Base-by-base conservation (phyloP, 371 early-diverging fungal species). In the Mucor lusitanicus region DNA sequence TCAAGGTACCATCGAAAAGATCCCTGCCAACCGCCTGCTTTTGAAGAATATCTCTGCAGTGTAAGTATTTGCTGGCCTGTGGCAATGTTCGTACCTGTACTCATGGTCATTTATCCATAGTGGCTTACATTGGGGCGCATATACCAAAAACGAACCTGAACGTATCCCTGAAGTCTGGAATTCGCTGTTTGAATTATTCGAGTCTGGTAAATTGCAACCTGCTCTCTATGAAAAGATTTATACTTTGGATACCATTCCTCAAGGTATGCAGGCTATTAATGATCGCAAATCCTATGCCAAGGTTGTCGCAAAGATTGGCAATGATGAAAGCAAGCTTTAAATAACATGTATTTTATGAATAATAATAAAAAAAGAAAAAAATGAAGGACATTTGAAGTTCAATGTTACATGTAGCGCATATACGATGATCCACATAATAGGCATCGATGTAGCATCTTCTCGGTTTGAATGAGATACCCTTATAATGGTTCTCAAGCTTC, bases 261-360 rank as follows among this genome's bases (percentile, higher is more conserved):
- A 81, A 28, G 95, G 92, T 0, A 67, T 96, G 68, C 82, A 82
- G 27, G 92, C 91, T 12, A 84, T 96, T 57, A 89, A 88, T 17
- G 71, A 76, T 12, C 79, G 95, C 48, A 79, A 87, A 61, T 91
- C 94, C 1, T 93, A 84, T 70, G 96, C 94, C 13, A 96, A 96
- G 70, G 94, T 93, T 0, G 85, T 93, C 21, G 90, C 78, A 2
- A 82, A 74, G 3, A 61, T 82, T 19, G 69, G 76, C 39, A 40
- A 69, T 19, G 60, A 69, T 59, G 79, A 75, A 25, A 85, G 85
- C 63, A 85, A 83, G 55, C 62, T 87, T 48, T 87, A 80, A 71
- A 6, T 23, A 81, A 82, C 64, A 81, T 91, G 61, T 73, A 77
- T 56, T 25, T 6, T 15, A 15, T n/a, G 6, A 33, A 27, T 53